phyloP scores from a whole-genome alignment of 148 eudicot species.

The Heliamphora exappendiculata region DNA sequence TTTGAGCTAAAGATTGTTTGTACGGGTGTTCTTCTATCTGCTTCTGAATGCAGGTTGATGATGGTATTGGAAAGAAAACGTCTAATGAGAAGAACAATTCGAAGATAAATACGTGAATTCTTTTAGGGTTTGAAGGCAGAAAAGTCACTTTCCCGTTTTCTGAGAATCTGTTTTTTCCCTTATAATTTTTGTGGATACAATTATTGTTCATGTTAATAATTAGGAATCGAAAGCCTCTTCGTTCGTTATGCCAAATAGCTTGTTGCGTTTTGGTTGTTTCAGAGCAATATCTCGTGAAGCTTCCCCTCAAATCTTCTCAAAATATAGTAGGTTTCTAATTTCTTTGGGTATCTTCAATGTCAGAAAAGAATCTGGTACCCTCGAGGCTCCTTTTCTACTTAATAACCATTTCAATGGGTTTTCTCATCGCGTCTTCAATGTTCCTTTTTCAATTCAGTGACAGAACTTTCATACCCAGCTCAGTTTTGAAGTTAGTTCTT shows the following conservation, averaged over 20 bases:
- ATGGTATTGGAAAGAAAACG: neutral
- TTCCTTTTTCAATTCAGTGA: slow-evolving; percentile 49
- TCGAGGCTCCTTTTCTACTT: slow-evolving; percentile 48
- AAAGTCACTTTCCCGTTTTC: neutral
- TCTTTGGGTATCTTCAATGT: slow-evolving; percentile 32
- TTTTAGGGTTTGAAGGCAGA: slow-evolving; percentile 7
- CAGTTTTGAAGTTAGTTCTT: slow-evolving; percentile 35
- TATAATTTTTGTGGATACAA: slow-evolving; percentile 7
- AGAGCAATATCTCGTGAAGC: neutral
- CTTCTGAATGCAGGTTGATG: slow-evolving; percentile 8
- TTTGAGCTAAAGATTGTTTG: neutral
- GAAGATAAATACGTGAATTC: neutral
- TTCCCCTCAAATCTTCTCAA: neutral
- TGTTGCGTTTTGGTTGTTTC: neutral
- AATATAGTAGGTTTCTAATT: neutral
- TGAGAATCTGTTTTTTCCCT: neutral
- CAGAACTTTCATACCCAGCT: slow-evolving; percentile 35
- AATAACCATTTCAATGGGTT: slow-evolving; percentile 35
- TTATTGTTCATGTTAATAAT: slow-evolving; percentile 1
- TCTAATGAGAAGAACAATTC: neutral
- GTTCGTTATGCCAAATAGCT: neutral
- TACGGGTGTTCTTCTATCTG: neutral
- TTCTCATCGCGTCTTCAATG: slow-evolving; percentile 48
- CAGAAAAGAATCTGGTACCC: slow-evolving; percentile 44
- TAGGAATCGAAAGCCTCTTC: slow-evolving; percentile 1